A percentile compares a stretch with the other conserved stretches of the same genome.
Conservation (phyloP, 1,284 basidiomycete genomes). For the Moniliella sp. region DNA sequence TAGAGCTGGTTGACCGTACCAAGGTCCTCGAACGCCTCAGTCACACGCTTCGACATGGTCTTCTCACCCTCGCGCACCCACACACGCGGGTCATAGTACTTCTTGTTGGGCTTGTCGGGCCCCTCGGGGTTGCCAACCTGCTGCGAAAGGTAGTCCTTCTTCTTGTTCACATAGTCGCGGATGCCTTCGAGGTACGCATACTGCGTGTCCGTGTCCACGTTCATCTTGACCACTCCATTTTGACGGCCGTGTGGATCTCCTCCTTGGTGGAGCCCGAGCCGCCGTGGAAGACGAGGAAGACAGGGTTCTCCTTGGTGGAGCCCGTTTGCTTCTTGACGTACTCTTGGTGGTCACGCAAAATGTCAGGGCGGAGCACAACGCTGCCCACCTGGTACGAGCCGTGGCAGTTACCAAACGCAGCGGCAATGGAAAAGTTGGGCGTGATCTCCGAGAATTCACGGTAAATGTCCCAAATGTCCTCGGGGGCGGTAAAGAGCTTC, state of each 20-base stretch:
- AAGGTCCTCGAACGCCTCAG: constrained; percentile 73
- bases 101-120: constrained; percentile 33
- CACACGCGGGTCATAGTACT: constrained; percentile 41
- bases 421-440: constrained; percentile 87
- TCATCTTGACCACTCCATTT: constrained; percentile 48
- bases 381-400: constrained; percentile 34
- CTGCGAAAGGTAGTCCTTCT: constrained; percentile 31
- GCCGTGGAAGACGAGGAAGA: constrained; percentile 97
- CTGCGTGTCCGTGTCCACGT: constrained; percentile 49
- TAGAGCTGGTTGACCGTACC: constrained; percentile 37
- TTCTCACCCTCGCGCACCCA: constrained; percentile 98
- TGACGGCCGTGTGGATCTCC: constrained; percentile 78
- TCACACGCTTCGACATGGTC: constrained; percentile 66
- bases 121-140: constrained; percentile 33
- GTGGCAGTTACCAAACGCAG: constrained; percentile 89
- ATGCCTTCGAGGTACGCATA: constrained; percentile 78
- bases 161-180: constrained; percentile 33
- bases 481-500: constrained; percentile 85
- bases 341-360: constrained; percentile 75
- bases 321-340: constrained; percentile 54
- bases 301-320: constrained; percentile 42
- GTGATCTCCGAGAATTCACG: constrained; percentile 58
- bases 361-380: constrained; percentile 71
- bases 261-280: constrained; percentile 91
- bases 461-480: constrained; percentile 74